Evolutionary conservation across 1,139 yeast species (phyloP).

Genomic region (Scheffersomyces quercinus): DNA sequence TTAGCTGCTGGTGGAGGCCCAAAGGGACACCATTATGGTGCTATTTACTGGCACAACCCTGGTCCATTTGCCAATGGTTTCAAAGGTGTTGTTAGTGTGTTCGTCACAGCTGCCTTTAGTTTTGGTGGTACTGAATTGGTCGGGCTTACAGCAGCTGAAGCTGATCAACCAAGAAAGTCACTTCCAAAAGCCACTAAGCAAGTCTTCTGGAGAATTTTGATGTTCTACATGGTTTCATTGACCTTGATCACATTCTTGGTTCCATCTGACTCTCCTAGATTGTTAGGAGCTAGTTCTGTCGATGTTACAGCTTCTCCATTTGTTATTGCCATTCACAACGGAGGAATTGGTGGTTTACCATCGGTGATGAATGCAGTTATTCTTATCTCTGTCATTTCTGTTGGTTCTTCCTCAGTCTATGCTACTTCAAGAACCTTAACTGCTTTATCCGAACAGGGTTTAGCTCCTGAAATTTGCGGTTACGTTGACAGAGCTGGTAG

Average conservation of each 20-base stretch:
- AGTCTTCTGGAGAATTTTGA: conserved; percentile 36
- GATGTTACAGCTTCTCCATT: conserved; percentile 55
- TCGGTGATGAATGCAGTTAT: conserved; percentile 74
- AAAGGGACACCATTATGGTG: conserved; percentile 23
- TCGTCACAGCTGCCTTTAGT: conserved; percentile 58
- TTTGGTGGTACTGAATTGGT: conserved; percentile 53
- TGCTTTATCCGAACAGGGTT: conserved; percentile 25
- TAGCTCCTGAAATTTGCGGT: conserved; percentile 27
- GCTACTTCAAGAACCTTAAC: conserved; percentile 29
- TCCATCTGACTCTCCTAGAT: conserved; percentile 32
- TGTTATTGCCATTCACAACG: conserved; percentile 58
- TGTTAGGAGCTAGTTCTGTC: conserved; percentile 35
- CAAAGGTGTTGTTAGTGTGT: conserved; percentile 49
- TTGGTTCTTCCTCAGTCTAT: conserved; percentile 34
- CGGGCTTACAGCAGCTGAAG: conserved; percentile 44
- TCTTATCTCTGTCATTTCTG: conserved; percentile 62
- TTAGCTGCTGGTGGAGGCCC: conserved; percentile 38
- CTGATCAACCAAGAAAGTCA: conserved; percentile 38
- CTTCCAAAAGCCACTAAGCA: conserved; percentile 44
- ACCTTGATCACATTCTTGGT: conserved; percentile 34
- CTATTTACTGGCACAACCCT: conserved; percentile 31
- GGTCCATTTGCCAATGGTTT: conserved; percentile 41
- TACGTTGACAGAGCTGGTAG: conserved; percentile 28
- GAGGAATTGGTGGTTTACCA: conserved; percentile 62
- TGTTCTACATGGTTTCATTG: conserved; percentile 35